Evolutionary conservation across 805 yeast species (phyloP).

Genomic region (Jamesozyma spencerorum): DNA sequence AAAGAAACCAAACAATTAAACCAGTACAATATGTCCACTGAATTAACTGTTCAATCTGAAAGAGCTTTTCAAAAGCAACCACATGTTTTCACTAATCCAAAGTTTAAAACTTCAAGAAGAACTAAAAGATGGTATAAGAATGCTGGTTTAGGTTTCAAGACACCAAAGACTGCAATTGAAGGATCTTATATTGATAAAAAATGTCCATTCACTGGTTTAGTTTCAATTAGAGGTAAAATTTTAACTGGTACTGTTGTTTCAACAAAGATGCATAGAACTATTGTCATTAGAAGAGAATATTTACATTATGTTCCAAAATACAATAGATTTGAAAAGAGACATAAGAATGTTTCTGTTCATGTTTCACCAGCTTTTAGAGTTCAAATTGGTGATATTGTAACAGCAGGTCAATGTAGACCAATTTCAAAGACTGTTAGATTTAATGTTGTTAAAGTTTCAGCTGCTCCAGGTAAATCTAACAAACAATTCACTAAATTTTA

Average conservation of each 20-base stretch:
- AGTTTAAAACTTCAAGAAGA: conserved; percentile 96
- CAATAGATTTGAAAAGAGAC: conserved; percentile 99
- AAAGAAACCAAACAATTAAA: too few relatives aligned
- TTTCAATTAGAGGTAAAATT: conserved; percentile 99
- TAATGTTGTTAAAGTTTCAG: conserved; percentile 94
- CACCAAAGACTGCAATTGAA: conserved; percentile 97
- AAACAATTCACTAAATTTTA: conserved; percentile 97
- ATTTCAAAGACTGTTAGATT: conserved; percentile 99
- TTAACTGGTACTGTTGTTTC: conserved; percentile 99
- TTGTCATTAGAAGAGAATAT: conserved; percentile 99
- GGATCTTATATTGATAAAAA: conserved; percentile 99
- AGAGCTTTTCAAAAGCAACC: conserved; percentile 99
- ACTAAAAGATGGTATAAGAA: conserved; percentile 99
- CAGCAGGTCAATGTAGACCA: conserved; percentile 99
- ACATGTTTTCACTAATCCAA: conserved; percentile 99
- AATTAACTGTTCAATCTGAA: conserved; percentile 99
- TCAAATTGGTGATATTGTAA: conserved; percentile 95
- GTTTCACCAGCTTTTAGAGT: conserved; percentile 99
- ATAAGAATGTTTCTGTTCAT: conserved; percentile 99
- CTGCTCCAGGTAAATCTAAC: conserved; percentile 71
- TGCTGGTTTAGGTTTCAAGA: conserved; percentile 99
- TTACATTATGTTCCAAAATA: conserved; percentile 99
- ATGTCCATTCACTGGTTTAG: conserved; percentile 96
- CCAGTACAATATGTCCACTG: conserved; percentile 99
- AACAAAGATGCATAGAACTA: conserved; percentile 99